Evolutionary conservation across 179 eudicot genomes (phyloP), one percentile per base, ranked within the genome.

Genomic region (Corrigiola litoralis): DNA sequence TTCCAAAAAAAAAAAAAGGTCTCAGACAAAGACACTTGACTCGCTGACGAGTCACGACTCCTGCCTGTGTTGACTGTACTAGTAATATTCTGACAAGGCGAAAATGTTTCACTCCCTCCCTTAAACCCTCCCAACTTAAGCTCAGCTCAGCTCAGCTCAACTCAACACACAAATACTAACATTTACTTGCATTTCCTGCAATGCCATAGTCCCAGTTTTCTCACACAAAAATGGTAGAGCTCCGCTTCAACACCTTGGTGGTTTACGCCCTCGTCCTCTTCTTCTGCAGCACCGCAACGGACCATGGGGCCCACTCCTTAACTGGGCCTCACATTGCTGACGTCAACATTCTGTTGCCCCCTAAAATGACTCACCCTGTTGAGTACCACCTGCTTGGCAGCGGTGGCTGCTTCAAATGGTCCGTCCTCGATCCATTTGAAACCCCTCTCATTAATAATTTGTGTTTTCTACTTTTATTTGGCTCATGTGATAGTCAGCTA

Each of bases 331-430:
- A 90, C 82, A 78, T 90, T 50, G 82, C 89, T 6, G 95, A 86
- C 61, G 95, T 90, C 55, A 88, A 90, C 79, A 86, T 90, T 29
- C 72, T 90, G 29, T 65, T 90, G 65, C 97, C 97, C 0, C 97
- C 97, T 40, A 86, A 67, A 62, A 84, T 90, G 88, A 88, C 90
- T 49, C 68, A 82, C 66, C 87, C 90, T 7, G 95, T 90, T 45
- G 88, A 90, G 81, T 86, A 85, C 31, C 81, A 88, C 17, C 92
- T 90, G 32, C 97, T 82, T 68, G 97, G 81, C 14, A 74, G 73
- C 63, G 95, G 84, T 71, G 97, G 95, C 53, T 90, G 97, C 85
- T 90, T 90, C 77, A 84, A 82, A 73, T 90, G 97, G 97, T 74
- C 9, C 1, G 48, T 60, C n/a, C n/a, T n/a, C n/a, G n/a, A n/a